Evolutionary conservation across 305 asterid species (phyloP).

Genomic region (Fraxinus platypoda): DNA sequence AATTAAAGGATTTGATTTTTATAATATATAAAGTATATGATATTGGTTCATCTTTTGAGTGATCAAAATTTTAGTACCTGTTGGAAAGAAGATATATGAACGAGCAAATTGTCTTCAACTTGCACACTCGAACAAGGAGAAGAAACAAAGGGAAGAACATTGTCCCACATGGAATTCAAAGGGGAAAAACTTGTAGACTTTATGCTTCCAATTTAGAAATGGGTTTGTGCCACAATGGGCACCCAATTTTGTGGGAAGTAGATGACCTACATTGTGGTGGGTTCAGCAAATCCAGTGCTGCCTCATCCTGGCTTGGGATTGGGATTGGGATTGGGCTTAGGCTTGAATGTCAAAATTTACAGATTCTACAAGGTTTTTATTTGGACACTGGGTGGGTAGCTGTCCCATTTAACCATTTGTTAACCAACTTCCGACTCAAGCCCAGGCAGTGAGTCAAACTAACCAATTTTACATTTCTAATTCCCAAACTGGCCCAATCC

Average conservation of each 20-base stretch:
- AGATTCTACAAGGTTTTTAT: background rate
- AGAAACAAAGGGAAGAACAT: background rate
- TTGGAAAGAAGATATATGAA: background rate
- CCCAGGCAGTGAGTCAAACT: background rate
- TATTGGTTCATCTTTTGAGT: background rate
- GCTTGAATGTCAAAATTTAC: background rate
- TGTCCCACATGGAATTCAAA: background rate
- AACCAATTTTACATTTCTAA: background rate
- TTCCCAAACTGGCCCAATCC: background rate
- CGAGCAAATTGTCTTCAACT: background rate
- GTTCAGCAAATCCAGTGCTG: background rate
- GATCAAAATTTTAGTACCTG: background rate
- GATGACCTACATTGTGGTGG: background rate
- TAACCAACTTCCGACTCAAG: background rate
- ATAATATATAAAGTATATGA: background rate
- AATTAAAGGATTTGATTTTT: background rate
- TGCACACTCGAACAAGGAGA: background rate
- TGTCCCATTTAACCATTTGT: background rate
- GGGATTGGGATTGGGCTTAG: background rate
- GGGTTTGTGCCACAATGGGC: background rate
- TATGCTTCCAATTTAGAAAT: background rate
- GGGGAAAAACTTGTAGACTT: background rate
- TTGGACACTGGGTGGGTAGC: background rate
- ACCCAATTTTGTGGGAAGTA: background rate
- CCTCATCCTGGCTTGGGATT: background rate